Evolutionary conservation across 345 rosid genomes (phyloP), one percentile per base, ranked within the genome.

Genomic region (Theobroma cacao): DNA sequence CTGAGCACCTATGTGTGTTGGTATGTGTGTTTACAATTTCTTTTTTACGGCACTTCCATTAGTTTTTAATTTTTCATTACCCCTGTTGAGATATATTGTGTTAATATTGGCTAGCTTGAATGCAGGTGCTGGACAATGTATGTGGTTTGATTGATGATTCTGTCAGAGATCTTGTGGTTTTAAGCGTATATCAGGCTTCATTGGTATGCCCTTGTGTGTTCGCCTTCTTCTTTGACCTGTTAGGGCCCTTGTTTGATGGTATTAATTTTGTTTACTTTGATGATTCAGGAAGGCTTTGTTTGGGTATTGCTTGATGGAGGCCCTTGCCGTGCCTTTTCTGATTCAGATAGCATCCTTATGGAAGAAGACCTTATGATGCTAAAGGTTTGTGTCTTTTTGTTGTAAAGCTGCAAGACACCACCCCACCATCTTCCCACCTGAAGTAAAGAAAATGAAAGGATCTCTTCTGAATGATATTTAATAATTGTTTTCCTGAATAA

Each of bases 251-350:
- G 50, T 41, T 60, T 45, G 0, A 43, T 31, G 55, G 26, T 75
- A 75, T 75, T 38, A 36, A 10, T 77, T 69, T 74, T 30, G 47
- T 55, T 28, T 77, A 17, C 63, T 61, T 83, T 68, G 59, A 77
- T 84, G 34, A 33, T 83, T 74, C 79, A 92, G 98, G 96, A 91
- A 77, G 97, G 90, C 75, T 94, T 80, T 81, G 84, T 88, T 74
- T 88, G 98, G 91, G 89, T 94, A 69, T 81, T 94, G 85, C 92
- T 96, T 82, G 93, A 96, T 81, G 99, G 99, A 82, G 98, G 99
- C 53, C 95, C 98, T 76, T 89, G 93, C 55, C 95, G 95, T 63
- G 95, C 98, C 60, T 96, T 89, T 80, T 89, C 97, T 43, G 91
- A 94, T 82, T 85, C 94, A 68, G 98, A 94, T 87, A 76, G 91